A percentile compares a stretch with the other conserved stretches of the same genome.
These are phyloP conservation scores for Eucalyptus dawsonii DNA, from an alignment of 345 rosid species.

Conservation along the genomic window DNA sequence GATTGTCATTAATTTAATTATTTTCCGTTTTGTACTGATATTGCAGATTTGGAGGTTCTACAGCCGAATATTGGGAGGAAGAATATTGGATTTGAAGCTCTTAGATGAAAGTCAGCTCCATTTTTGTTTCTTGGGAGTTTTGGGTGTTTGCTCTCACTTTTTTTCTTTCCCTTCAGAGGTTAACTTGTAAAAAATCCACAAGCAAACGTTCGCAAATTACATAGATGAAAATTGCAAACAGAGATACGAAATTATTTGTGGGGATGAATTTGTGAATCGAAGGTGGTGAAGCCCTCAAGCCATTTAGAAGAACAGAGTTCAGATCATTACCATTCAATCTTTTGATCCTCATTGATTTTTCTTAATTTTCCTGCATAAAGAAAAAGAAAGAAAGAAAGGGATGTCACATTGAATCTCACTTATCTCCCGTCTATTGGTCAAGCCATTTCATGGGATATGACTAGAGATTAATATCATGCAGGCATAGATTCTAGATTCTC, in stretches of 20 bases:
- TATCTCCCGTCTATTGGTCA: not conserved
- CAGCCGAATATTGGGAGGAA: slow-evolving; percentile 19
- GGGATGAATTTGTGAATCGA: not conserved
- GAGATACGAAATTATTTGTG: not conserved
- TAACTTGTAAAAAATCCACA: not conserved
- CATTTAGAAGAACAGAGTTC: not conserved
- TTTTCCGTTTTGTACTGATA: not conserved
- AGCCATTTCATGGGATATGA: not conserved
- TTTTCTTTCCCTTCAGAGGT: not conserved
- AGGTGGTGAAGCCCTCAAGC: not conserved
- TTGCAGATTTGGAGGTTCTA: not conserved
- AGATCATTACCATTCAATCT: not conserved
- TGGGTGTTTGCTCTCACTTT: not conserved
- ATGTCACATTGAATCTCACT: not conserved
- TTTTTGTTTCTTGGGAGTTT: not conserved
- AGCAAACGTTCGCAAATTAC: not conserved
- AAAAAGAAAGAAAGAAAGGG: not conserved
- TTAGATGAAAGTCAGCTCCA: slow-evolving; percentile 12
- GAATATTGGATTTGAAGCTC: slow-evolving; percentile 24
- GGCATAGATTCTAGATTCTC: not conserved
- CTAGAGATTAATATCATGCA: not conserved
- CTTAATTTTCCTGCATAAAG: not conserved
- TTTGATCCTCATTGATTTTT: not conserved
- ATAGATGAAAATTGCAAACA: not conserved
- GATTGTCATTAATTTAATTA: not conserved